These are phyloP conservation scores for Ogataea ganodermae DNA, from an alignment of 805 yeast genomes.

Conservation along the genomic window DNA sequence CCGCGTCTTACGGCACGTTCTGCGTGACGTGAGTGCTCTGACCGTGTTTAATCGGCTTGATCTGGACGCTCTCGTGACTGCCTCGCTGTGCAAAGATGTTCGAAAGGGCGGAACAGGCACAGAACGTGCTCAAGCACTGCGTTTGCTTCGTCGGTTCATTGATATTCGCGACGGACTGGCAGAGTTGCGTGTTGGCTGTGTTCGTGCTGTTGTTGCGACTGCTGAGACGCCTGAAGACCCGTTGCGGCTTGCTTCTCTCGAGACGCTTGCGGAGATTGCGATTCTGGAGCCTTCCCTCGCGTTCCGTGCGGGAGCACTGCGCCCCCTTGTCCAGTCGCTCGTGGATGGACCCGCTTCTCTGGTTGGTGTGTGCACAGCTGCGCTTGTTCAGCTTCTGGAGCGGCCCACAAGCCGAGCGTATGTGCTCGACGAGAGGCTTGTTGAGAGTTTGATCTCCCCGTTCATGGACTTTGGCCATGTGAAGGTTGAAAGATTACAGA, in stretches of 20 bases:
- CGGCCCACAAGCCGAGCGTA: constrained; percentile 52
- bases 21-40: constrained; percentile 56
- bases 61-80: constrained; percentile 62
- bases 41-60: constrained; percentile 53
- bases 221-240: constrained; percentile 57
- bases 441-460: constrained; percentile 64
- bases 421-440: constrained; percentile 61
- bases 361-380: constrained; percentile 45
- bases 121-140: constrained; percentile 79
- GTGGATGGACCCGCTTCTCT: constrained; percentile 55
- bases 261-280: constrained; percentile 54
- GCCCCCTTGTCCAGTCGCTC: constrained; percentile 45
- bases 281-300: constrained; percentile 46
- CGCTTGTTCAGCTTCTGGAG: constrained; percentile 59
- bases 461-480: constrained; percentile 63
- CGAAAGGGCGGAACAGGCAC: constrained; percentile 35
- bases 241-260: constrained; percentile 51
- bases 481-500: constrained; percentile 55
- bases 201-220: constrained; percentile 64
- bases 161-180: constrained; percentile 54
- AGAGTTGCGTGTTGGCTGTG: constrained; percentile 60
- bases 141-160: constrained; percentile 63
- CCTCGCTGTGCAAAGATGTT: constrained; percentile 59
- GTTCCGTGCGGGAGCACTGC: constrained; percentile 46
- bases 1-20: constrained; percentile 66